Evolutionary conservation across 1,284 basidiomycete genomes (phyloP), one percentile per base, ranked within the genome.

Genomic region (Moniliophthora roreri): DNA sequence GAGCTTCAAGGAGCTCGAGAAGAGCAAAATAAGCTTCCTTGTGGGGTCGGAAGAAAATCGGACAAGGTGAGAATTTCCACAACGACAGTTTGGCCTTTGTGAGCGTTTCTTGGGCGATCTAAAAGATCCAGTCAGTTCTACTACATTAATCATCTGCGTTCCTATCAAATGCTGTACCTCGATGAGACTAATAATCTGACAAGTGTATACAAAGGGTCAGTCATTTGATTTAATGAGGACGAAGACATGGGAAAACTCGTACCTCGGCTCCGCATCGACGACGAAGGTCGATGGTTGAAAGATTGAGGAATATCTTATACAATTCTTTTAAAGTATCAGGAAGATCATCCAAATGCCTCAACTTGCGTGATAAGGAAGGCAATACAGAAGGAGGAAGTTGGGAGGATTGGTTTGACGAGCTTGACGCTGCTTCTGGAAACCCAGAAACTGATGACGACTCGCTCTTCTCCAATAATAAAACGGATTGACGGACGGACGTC

Each of bases 11-110:
- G 7, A 51, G 35, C 35, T 51, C 50, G 11, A 59, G 35, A 16
- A 59, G 48, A 39, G 38, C 48, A 37, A 57, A 59, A 28, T 57
- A 59, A 16, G 51, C 48, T 34, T 42, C 38, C 48, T 59, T 57
- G 37, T 59, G 53, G 9, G 44, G 37, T 2, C 42, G 34, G 6
- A 56, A 50, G 11, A 41, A 32, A 10, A 48, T 46, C 21, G 55
- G 41, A 32, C 58, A 59, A 23, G 44, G 48, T 11, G 54, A 51
- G 36, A 54, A 54, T 18, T 40, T 41, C 47, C 56, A 57, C 20
- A 59, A 41, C 5, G 44, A 32, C 15, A 59, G 28, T 16, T 47
- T 55, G 9, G 35, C 48, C 16, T 51, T 36, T 23, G 56, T 53
- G 11, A 59, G 40, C 3, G 58, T 59, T 8, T 34, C 21, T 23